Evolutionary conservation across 257 asterid genomes (phyloP).

Genomic region (Nicotiana otophora): DNA sequence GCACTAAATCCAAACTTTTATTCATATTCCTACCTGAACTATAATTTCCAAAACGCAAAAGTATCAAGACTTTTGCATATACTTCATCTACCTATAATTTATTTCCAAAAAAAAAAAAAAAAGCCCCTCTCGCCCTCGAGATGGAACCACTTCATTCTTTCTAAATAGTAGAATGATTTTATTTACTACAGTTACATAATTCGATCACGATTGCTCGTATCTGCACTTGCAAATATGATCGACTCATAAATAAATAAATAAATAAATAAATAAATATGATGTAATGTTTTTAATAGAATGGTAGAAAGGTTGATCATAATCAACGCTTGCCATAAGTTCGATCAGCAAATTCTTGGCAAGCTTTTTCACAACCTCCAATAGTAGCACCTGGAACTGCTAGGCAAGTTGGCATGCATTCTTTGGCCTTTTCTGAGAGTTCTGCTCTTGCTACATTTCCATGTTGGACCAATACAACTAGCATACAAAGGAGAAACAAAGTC

Average conservation of each 20-base stretch:
- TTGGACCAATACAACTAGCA: background rate
- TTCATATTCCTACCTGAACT: background rate
- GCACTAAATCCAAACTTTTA: background rate
- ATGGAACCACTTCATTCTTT: background rate
- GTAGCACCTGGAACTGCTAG: background rate
- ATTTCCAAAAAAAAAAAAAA: background rate
- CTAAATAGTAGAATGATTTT: no score
- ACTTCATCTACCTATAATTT: background rate
- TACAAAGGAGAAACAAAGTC: background rate
- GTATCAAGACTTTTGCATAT: background rate
- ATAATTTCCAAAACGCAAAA: background rate
- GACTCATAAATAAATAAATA: background rate
- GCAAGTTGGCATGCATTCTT: conserved; percentile 1
- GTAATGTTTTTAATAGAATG: no score
- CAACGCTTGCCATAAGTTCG: background rate
- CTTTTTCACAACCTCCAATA: background rate
- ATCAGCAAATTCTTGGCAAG: background rate
- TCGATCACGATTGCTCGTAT: background rate
- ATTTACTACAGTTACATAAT: no score
- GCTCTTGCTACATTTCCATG: conserved; percentile 5
- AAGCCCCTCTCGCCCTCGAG: background rate
- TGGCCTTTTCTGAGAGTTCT: background rate
- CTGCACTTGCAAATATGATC: background rate
- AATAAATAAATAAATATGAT: no score
- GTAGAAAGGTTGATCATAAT: no score